Evolutionary conservation across 768 basidiomycete species (phyloP).

Genomic region (Kwoniella heveanensis): DNA sequence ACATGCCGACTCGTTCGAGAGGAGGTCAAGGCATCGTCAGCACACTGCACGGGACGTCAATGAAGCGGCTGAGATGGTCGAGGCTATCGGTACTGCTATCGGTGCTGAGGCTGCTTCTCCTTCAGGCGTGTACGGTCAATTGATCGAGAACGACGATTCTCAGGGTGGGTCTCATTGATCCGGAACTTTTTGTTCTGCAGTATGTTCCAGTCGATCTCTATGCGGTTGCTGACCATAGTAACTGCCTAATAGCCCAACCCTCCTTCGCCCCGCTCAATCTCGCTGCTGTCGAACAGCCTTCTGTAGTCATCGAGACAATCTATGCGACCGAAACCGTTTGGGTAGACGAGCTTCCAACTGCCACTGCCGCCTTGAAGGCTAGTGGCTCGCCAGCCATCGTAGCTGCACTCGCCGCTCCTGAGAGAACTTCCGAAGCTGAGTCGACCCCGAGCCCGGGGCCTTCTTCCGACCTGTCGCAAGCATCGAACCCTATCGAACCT

Average conservation of each 20-base stretch:
- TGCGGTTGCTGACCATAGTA: no score
- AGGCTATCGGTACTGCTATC: neutral
- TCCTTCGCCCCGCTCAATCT: neutral
- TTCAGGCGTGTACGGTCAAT: neutral
- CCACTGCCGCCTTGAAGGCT: neutral
- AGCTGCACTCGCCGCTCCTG: neutral
- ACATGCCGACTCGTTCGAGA: slow-evolving; percentile 12
- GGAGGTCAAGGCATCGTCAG: slow-evolving; percentile 3
- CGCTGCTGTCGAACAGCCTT: neutral
- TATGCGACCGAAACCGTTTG: slow-evolving; percentile 4
- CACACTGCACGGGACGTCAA: neutral
- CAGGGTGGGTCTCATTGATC: neutral
- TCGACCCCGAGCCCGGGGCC: neutral
- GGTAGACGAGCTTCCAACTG: neutral
- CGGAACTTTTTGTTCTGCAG: neutral
- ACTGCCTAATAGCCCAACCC: neutral
- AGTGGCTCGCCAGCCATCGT: slow-evolving; percentile 1
- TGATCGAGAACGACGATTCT: neutral
- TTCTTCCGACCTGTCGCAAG: slow-evolving; percentile 7
- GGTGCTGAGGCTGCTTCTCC: neutral
- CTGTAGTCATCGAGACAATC: slow-evolving; percentile 7
- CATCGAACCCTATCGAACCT: slow-evolving; percentile 17
- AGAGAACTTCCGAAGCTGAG: neutral
- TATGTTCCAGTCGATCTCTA: no score
- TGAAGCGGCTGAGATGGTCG: neutral